A percentile compares a stretch with the other conserved stretches of the same genome.
Evolutionary conservation across 371 early-diverging fungal genomes (phyloP).

Genomic region (Polyrhizophydium stewartii): DNA sequence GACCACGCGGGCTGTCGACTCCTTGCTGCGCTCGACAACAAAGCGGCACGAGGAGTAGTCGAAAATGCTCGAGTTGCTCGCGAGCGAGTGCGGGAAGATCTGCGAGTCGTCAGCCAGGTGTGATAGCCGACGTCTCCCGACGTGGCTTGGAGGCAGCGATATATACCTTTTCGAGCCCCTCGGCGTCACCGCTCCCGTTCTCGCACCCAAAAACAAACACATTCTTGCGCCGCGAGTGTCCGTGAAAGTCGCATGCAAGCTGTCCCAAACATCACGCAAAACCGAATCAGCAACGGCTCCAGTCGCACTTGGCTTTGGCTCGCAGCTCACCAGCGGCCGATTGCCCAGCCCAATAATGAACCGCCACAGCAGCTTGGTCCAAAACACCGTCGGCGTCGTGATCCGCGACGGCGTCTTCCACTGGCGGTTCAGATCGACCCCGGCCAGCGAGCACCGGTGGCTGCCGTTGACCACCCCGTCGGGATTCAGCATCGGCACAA

Average conservation of each 20-base stretch:
- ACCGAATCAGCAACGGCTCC: constrained; percentile 16
- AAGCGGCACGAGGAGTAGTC: constrained; percentile 23
- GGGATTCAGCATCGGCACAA: constrained; percentile 46
- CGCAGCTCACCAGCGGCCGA: constrained; percentile 6
- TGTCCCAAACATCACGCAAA: constrained; percentile 7
- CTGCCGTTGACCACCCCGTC: constrained; percentile 26
- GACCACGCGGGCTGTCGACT: constrained; percentile 37
- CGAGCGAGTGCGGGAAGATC: constrained; percentile 30
- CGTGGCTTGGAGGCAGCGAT: background rate
- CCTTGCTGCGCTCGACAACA: constrained; percentile 32
- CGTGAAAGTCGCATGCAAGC: constrained; percentile 42
- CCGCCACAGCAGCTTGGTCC: constrained; percentile 21
- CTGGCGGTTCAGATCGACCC: constrained; percentile 43
- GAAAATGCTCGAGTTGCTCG: constrained; percentile 25
- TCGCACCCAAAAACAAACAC: constrained; percentile 41
- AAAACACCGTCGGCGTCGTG: constrained; percentile 21
- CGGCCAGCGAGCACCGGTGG: constrained; percentile 41
- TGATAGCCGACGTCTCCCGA: background rate
- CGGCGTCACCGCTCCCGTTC: constrained; percentile 18
- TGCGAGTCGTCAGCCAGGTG: constrained; percentile 2
- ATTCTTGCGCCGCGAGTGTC: constrained; percentile 43
- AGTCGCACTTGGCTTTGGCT: constrained; percentile 5
- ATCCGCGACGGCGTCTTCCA: constrained; percentile 21
- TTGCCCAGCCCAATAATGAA: constrained; percentile 8
- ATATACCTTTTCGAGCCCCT: constrained; percentile 30